Evolutionary conservation across 371 early-diverging fungal species (phyloP).

Genomic region (Dinochytrium kinnereticum): DNA sequence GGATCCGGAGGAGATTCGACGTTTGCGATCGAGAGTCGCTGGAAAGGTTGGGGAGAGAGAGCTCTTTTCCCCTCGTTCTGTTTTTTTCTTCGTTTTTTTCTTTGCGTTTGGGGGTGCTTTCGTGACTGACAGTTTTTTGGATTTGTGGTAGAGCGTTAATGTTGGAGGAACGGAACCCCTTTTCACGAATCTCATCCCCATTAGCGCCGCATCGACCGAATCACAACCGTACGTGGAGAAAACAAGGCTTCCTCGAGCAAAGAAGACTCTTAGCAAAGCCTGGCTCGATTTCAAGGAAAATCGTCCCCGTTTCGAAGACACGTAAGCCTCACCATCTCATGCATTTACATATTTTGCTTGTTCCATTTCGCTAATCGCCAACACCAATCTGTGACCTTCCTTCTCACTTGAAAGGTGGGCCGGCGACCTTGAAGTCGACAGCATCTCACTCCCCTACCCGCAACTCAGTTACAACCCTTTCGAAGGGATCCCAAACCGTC

Average conservation of each 20-base stretch:
- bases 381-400: background rate
- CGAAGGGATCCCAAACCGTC: background rate
- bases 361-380: background rate
- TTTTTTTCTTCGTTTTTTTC: background rate
- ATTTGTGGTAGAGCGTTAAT: background rate
- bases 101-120: background rate
- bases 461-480: background rate
- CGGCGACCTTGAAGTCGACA: background rate
- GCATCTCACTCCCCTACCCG: background rate
- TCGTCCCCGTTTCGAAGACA: background rate
- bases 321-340: background rate
- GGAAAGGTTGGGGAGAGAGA: background rate
- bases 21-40: background rate
- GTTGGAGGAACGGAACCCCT: background rate
- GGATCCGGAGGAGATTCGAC: background rate
- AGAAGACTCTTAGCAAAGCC: background rate
- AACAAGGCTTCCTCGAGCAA: background rate
- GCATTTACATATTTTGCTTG: background rate
- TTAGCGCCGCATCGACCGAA: background rate
- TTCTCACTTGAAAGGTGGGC: background rate
- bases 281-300: conserved; percentile 13
- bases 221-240: background rate
- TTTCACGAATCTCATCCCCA: background rate
- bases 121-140: too few relatives aligned
- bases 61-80: background rate